These are phyloP conservation scores for Thymus mandschuricus DNA, from an alignment of 257 asterid genomes.

Conservation along the genomic window DNA sequence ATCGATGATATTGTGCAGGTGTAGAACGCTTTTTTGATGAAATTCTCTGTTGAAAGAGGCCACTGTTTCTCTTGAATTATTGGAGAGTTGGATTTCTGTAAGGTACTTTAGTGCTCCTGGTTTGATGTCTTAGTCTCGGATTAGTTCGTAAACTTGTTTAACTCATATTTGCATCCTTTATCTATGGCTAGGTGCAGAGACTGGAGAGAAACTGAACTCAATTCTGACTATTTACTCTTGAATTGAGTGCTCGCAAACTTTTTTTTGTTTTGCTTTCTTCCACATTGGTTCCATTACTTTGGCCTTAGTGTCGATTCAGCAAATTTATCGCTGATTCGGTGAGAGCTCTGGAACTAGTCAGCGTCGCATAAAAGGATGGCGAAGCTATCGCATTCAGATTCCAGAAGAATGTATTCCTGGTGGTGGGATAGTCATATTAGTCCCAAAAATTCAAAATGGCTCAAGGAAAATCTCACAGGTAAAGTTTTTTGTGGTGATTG, in stretches of 20 bases:
- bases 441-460: conserved; percentile 97
- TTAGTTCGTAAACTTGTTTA: conserved; percentile 13
- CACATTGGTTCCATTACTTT: conserved; percentile 11
- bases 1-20: conserved; percentile 36
- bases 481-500: conserved; percentile 9
- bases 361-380: conserved; percentile 54
- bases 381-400: conserved; percentile 53
- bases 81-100: conserved; percentile 27
- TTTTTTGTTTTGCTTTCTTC: conserved; percentile 16
- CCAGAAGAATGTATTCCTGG: conserved; percentile 94
- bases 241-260: conserved; percentile 40
- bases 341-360: conserved; percentile 15
- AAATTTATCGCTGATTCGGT: conserved; percentile 26
- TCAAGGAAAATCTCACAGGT: conserved; percentile 98
- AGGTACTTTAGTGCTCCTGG: conserved; percentile 23
- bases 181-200: conserved; percentile 40
- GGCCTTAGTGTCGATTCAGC: conserved; percentile 19
- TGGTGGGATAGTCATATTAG: conserved; percentile 99
- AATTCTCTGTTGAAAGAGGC: conserved; percentile 33
- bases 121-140: conserved; percentile 20
- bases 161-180: conserved; percentile 21
- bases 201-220: conserved; percentile 39
- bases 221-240: conserved; percentile 40
- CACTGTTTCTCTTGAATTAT: conserved; percentile 24
- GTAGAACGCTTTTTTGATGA: conserved; percentile 17